Base-by-base conservation (phyloP, 345 rosid genomes). In the Gossypium bickii region DNA sequence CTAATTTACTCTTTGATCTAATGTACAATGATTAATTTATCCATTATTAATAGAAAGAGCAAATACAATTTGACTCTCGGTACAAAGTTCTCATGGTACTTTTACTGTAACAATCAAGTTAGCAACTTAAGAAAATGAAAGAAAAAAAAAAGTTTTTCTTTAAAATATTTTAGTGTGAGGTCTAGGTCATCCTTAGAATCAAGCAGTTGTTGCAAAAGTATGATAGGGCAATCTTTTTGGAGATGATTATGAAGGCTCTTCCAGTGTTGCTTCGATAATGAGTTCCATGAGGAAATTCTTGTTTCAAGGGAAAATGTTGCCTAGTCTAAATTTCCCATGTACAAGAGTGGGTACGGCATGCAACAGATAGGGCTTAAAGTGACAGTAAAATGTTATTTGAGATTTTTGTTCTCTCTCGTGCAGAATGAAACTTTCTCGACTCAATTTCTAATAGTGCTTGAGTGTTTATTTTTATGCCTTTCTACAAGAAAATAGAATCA, bases 211-310 rank as follows among this genome's bases (percentile, higher is more conserved):
- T 71, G 85, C 27, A 87, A 84, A 17, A 86, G 52, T 11, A 79
- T 18, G 59, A 47, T 0, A 34, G 38, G 38, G 6, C 0, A 34
- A 34, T 34, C 1, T 34, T 4, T 34, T 34, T 75, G 67, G 59
- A 86, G 72, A 48, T 74, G 84, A 44, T 66, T 17, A 76, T 75
- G 84, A 58, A 88, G 87, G 63, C 85, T 76, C 20, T 90, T 83
- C 90, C 89, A 88, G 76, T 83, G 89, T 72, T 88, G 94, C 74
- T 80, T 87, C 62, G 82, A 82, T 69, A 1, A 90, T 77, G 60
- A 88, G 84, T 55, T 85, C 80, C 38, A 74, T 12, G 4, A 71
- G 1, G 0, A 17, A 52, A 13, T 57, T 51, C 17, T 55, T 71
- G 17, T 11, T 55, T 34, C 10, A 4, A 9, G 17, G 29, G 51